Base-by-base conservation (phyloP, 768 basidiomycete species). In the Dioszegia crocea region DNA sequence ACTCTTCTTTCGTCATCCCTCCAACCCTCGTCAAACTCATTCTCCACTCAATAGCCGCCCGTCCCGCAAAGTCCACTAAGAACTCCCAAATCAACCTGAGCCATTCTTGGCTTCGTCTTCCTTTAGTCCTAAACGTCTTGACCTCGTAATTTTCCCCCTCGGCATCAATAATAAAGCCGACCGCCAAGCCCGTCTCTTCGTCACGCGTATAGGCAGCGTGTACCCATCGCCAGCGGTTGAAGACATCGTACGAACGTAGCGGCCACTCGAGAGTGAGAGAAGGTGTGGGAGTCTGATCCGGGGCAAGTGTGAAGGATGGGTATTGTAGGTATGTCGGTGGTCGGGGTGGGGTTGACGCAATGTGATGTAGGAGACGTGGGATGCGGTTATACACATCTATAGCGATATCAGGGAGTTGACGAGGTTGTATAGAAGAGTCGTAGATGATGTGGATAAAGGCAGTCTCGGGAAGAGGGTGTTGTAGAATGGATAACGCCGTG, bases 191-290 rank as follows among this genome's bases (percentile, higher is more conserved):
- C 1, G 45, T 10, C 2, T 59, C 51, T 16, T 30, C 29, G 33
- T 56, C 36, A 31, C 49, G 51, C 9, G 51, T 44, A 41, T 73
- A 73, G 2, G 50, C 59, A 27, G 27, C 57, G 46, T 70, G 68
- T 4, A 66, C 45, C 4, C 52, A 47, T 27, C 63, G 39, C 62
- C 66, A 61, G 26, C 49, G 59, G 27, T 65, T 66, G 49, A 73
- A 40, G 5, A 73, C 57, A 44, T 73, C 71, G 58, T 67, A 70
- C 19, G 68, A 70, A 38, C 52, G 40, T 10, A 67, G 24, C 14
- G 71, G 71, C 68, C 68, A 70, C 14, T 55, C 26, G 39, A 73
- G 61, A n/a, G 59, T 53, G 10, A 73, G 49, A 26, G 50, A 36
- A 3, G 66, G 64, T 44, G 52, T 66, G 27, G 53, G 58, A 4